These are phyloP conservation scores for Serendipita sp. DNA, from an alignment of 768 basidiomycete species.

Conservation along the genomic window DNA sequence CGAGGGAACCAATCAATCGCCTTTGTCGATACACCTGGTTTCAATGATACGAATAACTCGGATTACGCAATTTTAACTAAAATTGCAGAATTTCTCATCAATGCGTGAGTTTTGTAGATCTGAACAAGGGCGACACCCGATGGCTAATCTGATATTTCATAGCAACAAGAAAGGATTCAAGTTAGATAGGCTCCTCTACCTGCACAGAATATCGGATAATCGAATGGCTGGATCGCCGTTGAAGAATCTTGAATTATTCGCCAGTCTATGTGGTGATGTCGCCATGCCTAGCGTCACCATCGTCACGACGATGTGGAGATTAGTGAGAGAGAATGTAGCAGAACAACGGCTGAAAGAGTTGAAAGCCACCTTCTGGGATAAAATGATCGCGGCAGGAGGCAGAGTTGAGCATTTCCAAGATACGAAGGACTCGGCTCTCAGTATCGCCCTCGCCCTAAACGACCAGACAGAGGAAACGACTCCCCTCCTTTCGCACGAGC, in stretches of 20 bases:
- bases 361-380: conserved; percentile 33
- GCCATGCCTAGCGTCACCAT: conserved; percentile 36
- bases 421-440: conserved; percentile 17
- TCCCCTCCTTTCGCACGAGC: background rate
- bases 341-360: conserved; percentile 32
- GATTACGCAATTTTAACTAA: conserved; percentile 16
- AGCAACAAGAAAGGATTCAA: conserved; percentile 18
- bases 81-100: conserved; percentile 11
- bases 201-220: conserved; percentile 28
- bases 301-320: conserved; percentile 40
- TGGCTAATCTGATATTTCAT: background rate
- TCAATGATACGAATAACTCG: conserved; percentile 15
- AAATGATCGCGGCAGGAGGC: conserved; percentile 35
- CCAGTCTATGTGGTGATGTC: conserved; percentile 35
- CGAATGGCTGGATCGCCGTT: conserved; percentile 23
- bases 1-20: conserved; percentile 7
- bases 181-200: conserved; percentile 25
- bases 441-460: conserved; percentile 16
- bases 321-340: conserved; percentile 20
- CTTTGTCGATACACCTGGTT: conserved; percentile 17
- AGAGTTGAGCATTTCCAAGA: conserved; percentile 16
- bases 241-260: conserved; percentile 36
- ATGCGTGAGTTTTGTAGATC: conserved; percentile 6
- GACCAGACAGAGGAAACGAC: background rate
- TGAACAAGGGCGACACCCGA: too few species aligned